Base-by-base conservation (phyloP, 73 alveolate genomes). In the Paramecium octaurelia region DNA sequence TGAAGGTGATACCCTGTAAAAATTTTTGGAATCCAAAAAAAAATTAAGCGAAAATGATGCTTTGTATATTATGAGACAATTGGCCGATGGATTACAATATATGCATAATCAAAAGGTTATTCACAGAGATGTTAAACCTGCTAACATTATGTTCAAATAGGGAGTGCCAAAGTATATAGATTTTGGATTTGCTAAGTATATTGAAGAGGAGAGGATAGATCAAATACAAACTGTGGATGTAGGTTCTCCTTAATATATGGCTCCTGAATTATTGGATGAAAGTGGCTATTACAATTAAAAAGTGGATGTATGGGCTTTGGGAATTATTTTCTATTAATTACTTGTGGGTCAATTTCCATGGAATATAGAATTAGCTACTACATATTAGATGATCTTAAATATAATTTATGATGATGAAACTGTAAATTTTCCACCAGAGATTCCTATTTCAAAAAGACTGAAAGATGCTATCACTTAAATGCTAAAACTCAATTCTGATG, bases 41-140 rank as follows among this genome's bases (percentile, higher is more conserved):
- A 21, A n/a, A 59, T 59, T 20, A 59, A 59, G 16, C 16, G 77
- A 59, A 5, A 14, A 59, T 8, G 35, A 16, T 8, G 44, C 43
- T 2, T 29, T 20, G 1, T 3, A 8, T 9, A 59, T 59, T 10
- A 59, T 59, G 10, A 16, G 20, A 59, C 77, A 59, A 59, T 20
- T 59, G 9, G 77, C 77, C 20, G 35, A 59, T 24, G 77, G 77
- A 59, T 57, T 86, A 44, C 27, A 38, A 38, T 60, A 86, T 86
- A 40, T 86, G 21, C 93, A 86, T 38, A 31, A 86, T 57, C 23
- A 86, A 36, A 54, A 50, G 43, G 8, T 88, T 2, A 29, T 80
- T 11, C 93, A 88, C 31, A 64, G 93, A 70, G 93, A 88, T 27
- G 70, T 88, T 20, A 88, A 88, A 10, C 93, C 93, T 60, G 93